These are phyloP conservation scores for Sarcodon aspratus DNA, from an alignment of 768 basidiomycete genomes.

Conservation along the genomic window DNA sequence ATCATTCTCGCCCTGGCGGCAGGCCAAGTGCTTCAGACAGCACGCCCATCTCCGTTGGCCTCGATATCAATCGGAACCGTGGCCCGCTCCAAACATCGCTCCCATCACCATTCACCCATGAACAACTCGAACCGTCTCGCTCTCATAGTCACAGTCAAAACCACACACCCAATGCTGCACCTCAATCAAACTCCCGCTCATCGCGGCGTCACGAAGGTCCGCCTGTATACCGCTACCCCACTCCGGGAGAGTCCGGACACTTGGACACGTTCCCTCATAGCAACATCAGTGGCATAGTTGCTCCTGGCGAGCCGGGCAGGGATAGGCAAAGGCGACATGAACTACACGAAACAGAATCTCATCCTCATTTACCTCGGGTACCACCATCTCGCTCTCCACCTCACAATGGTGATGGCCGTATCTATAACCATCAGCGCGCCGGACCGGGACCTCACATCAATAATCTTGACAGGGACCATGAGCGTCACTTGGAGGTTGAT, in stretches of 20 bases:
- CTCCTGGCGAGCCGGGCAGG: not conserved
- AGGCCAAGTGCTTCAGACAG: slow-evolving; percentile 39
- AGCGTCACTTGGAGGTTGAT: slow-evolving; percentile 16
- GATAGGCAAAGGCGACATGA: not conserved
- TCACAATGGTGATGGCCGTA: slow-evolving; percentile 22
- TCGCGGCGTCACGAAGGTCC: not conserved
- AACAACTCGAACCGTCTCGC: not conserved
- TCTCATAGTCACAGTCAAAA: not conserved
- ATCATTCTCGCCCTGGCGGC: slow-evolving; percentile 37
- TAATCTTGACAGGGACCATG: slow-evolving; percentile 38
- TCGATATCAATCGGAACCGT: slow-evolving; percentile 6
- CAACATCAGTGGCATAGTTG: not conserved
- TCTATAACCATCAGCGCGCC: slow-evolving; percentile 57
- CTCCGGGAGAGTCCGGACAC: not conserved
- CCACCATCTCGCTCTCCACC: not conserved
- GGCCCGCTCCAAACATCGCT: slow-evolving; percentile 7
- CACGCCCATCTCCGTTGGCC: slow-evolving; percentile 17
- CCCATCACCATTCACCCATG: slow-evolving; percentile 5
- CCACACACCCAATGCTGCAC: not conserved
- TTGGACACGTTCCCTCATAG: not conserved
- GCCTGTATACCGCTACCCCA: not conserved
- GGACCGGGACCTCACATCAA: slow-evolving; percentile 51
- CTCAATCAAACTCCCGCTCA: not conserved
- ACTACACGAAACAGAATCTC: not conserved
- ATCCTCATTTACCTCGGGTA: not conserved